Evolutionary conservation across 2,329 filamentous ascomycete genomes (phyloP).

Genomic region (Didymella segeticola): DNA sequence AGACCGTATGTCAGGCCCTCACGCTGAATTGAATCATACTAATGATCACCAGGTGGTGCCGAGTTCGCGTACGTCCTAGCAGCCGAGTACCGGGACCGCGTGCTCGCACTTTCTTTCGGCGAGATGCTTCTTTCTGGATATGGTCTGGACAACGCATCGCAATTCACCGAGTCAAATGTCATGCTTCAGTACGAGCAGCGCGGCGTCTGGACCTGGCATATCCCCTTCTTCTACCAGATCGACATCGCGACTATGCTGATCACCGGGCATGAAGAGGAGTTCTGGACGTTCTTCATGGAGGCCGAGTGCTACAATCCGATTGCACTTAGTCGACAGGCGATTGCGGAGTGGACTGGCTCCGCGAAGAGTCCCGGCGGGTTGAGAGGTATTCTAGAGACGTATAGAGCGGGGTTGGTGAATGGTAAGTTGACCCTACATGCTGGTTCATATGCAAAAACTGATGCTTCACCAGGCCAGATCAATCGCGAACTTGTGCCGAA

Average conservation of each 20-base stretch:
- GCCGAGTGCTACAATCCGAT: constrained; percentile 48
- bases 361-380: constrained; percentile 40
- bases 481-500: constrained; percentile 35
- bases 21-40: neutral
- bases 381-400: constrained; percentile 46
- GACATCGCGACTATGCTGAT: constrained; percentile 48
- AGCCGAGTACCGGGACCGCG: constrained; percentile 39
- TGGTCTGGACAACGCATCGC: constrained; percentile 40
- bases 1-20: constrained; percentile 25
- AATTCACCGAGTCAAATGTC: constrained; percentile 43
- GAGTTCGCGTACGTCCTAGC: constrained; percentile 48
- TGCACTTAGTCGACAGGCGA: constrained; percentile 35
- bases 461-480: constrained; percentile 23
- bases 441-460: neutral
- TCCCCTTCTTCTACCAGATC: constrained; percentile 40
- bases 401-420: constrained; percentile 44
- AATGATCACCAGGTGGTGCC: constrained; percentile 27
- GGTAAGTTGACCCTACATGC: constrained; percentile 5
- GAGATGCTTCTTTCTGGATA: constrained; percentile 46
- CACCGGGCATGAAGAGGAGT: constrained; percentile 42
- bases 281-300: constrained; percentile 48
- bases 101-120: constrained; percentile 29
- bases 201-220: constrained; percentile 48
- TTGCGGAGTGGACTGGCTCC: constrained; percentile 41
- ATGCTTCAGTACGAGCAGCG: constrained; percentile 28